Evolutionary conservation across 179 eudicot genomes (phyloP).

Genomic region (Patellifolia procumbens): DNA sequence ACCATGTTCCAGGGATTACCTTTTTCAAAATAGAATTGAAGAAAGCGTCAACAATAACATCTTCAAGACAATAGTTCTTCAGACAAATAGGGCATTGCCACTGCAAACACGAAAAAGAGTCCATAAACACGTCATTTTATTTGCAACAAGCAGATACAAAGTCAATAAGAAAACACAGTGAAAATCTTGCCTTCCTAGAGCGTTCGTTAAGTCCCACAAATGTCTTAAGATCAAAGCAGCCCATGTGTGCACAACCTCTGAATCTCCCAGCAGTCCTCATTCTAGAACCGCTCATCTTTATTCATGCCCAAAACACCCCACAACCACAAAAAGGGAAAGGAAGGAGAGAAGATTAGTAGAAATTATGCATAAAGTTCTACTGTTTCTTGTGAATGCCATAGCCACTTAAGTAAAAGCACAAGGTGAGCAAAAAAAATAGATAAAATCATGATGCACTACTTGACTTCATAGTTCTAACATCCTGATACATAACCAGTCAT

Average conservation of each 20-base stretch:
- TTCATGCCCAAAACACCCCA: slow-evolving; percentile 6
- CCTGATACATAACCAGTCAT: not conserved
- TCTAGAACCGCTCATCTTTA: slow-evolving; percentile 50
- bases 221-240: slow-evolving; percentile 55
- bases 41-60: slow-evolving; percentile 64
- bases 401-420: not conserved
- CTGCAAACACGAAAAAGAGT: slow-evolving; percentile 43
- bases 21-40: slow-evolving; percentile 52
- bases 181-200: slow-evolving; percentile 49
- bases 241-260: slow-evolving; percentile 50
- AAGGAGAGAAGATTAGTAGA: not conserved
- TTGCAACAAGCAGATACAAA: not conserved
- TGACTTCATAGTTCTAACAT: not conserved
- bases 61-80: slow-evolving; percentile 64
- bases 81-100: slow-evolving; percentile 87
- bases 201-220: slow-evolving; percentile 49
- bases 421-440: not conserved
- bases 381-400: not conserved
- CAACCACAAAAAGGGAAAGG: not conserved
- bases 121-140: not conserved
- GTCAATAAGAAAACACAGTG: not conserved
- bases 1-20: slow-evolving; percentile 40
- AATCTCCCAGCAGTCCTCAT: slow-evolving; percentile 58
- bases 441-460: not conserved
- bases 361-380: not conserved